Evolutionary conservation across 306 rosid species (phyloP).

Genomic region (Cucurbita ficifolia): DNA sequence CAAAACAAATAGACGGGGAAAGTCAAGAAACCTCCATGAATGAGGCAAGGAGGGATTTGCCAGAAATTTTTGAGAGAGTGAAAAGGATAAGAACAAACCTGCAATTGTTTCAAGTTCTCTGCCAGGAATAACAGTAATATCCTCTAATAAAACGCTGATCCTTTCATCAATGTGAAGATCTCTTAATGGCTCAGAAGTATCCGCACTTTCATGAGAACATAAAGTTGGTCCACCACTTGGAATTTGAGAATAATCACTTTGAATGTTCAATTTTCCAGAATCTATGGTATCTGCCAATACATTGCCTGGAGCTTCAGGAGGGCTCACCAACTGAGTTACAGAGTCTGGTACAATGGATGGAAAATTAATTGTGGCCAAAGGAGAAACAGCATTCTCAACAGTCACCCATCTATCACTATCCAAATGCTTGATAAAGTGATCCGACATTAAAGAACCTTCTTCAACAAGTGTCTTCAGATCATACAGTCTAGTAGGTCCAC

Average conservation of each 20-base stretch:
- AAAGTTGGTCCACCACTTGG: constrained; percentile 19
- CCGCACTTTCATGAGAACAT: constrained; percentile 17
- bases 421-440: constrained; percentile 82
- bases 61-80: not conserved
- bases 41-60: not conserved
- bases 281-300: constrained; percentile 54
- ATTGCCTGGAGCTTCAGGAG: constrained; percentile 98
- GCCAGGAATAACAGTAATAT: constrained; percentile 71
- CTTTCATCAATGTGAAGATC: constrained; percentile 75
- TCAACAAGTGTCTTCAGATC: constrained; percentile 75
- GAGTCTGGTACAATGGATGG: constrained; percentile 57
- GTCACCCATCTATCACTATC: constrained; percentile 93
- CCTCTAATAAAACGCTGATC: constrained; percentile 53
- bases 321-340: constrained; percentile 68
- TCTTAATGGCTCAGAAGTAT: constrained; percentile 32
- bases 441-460: constrained; percentile 70
- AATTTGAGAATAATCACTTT: constrained; percentile 21
- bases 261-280: constrained; percentile 29
- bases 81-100: constrained; percentile 27
- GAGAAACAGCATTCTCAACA: constrained; percentile 91
- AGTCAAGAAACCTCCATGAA: constrained; percentile 9
- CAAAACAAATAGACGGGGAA: constrained; percentile 13
- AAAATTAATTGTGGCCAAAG: constrained; percentile 45
- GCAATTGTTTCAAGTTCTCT: constrained; percentile 67
- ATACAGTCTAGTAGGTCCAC: constrained; percentile 68